phyloP scores from a whole-genome alignment of 2,329 filamentous ascomycete species.

The Epichloe elymi region DNA sequence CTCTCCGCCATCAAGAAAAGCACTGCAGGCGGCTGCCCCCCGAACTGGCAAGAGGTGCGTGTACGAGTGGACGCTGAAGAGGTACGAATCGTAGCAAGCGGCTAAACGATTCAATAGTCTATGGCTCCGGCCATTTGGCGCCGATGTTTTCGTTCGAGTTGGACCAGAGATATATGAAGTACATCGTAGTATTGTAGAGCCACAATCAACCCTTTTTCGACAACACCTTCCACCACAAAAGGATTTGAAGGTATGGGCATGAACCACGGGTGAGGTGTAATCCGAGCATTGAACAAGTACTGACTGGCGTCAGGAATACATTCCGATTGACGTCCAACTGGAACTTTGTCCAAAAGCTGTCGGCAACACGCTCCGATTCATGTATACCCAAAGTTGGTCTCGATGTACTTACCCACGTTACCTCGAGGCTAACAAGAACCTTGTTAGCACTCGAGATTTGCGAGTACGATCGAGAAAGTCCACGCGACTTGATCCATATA shows the following conservation, averaged over 20 bases:
- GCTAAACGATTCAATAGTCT: slow-evolving; percentile 11
- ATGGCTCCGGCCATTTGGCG: slow-evolving; percentile 19
- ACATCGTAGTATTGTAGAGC: slow-evolving; percentile 22
- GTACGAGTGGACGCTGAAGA: background rate
- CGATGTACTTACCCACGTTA: background rate
- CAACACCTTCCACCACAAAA: slow-evolving; percentile 18
- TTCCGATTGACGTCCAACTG: slow-evolving; percentile 14
- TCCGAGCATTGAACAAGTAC: background rate
- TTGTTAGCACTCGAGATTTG: slow-evolving; percentile 8
- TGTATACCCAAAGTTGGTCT: slow-evolving; percentile 21
- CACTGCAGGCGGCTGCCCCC: slow-evolving; percentile 15
- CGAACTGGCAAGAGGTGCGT: slow-evolving; percentile 15
- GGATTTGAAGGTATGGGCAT: slow-evolving; percentile 8
- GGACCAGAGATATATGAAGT: slow-evolving; percentile 14
- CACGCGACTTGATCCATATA: slow-evolving; percentile 17
- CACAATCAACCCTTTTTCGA: slow-evolving; percentile 21
- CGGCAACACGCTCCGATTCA: slow-evolving; percentile 20
- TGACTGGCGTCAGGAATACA: slow-evolving; percentile 14
- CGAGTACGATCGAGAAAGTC: slow-evolving; percentile 11
- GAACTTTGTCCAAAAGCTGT: slow-evolving; percentile 13
- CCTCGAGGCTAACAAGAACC: background rate
- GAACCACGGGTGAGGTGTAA: background rate
- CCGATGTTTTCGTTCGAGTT: slow-evolving; percentile 18
- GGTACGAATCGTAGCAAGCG: background rate
- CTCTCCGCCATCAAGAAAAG: slow-evolving; percentile 8